Evolutionary conservation across 169 alveolate genomes (phyloP).

Genomic region (Fabrea salina): DNA sequence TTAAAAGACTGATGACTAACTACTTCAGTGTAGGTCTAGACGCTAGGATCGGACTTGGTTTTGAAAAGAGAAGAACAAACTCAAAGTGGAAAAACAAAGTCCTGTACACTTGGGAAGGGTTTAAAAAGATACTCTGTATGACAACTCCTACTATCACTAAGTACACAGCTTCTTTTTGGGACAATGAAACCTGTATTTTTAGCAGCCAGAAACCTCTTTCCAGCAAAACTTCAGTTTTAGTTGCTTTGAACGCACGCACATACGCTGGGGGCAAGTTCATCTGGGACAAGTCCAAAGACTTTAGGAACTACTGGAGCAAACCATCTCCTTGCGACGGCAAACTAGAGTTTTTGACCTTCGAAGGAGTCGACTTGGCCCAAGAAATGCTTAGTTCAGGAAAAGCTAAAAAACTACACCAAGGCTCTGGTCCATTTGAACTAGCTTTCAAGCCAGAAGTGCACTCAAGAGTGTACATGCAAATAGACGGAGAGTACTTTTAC

Average conservation of each 20-base stretch:
- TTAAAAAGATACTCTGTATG: slow-evolving; percentile 69
- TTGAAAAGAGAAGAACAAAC: slow-evolving; percentile 83
- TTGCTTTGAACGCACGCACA: slow-evolving; percentile 28
- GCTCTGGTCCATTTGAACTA: slow-evolving; percentile 40
- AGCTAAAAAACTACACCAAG: slow-evolving; percentile 34
- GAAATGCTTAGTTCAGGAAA: slow-evolving; percentile 38
- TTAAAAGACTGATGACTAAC: slow-evolving; percentile 79
- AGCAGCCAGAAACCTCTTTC: no score
- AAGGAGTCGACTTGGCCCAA: slow-evolving; percentile 1
- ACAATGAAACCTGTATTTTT: not conserved
- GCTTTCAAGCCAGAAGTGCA: slow-evolving; percentile 20
- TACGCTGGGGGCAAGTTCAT: slow-evolving; percentile 46
- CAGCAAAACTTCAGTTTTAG: slow-evolving; percentile 19
- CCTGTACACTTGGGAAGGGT: slow-evolving; percentile 73
- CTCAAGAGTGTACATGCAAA: slow-evolving; percentile 18
- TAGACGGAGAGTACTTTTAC: slow-evolving; percentile 42
- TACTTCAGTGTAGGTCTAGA: slow-evolving; percentile 92
- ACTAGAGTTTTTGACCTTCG: slow-evolving; percentile 39
- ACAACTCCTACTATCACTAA: slow-evolving; percentile 26
- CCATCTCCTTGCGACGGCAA: slow-evolving; percentile 37
- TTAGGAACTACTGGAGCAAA: no score
- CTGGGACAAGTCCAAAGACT: slow-evolving; percentile 36
- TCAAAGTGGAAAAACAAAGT: slow-evolving; percentile 70
- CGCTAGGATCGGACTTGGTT: slow-evolving; percentile 90
- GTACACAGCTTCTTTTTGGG: not conserved